Base-by-base conservation (phyloP, 2,329 filamentous ascomycete species). In the Verticillium tricorpus region DNA sequence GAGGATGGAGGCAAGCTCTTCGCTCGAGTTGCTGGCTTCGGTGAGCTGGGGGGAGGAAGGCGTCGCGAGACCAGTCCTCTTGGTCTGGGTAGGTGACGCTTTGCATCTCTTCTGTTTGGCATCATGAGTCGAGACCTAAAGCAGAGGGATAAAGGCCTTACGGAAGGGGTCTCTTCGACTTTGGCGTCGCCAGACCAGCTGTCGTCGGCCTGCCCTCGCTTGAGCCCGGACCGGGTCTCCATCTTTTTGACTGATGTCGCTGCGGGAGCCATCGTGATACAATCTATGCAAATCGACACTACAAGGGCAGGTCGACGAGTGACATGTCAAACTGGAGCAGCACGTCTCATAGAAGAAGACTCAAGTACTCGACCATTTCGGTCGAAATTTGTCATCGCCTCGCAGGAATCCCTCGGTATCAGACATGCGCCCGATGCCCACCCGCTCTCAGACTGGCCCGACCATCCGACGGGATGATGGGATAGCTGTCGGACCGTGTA, bases 1-100 rank as follows among this genome's bases (percentile, higher is more conserved):
- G 2, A 64, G 63, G 15, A 59, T n/a, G 7, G 37, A 59, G 1
- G 57, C 40, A 5, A 64, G 31, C 12, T 39, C 57, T 15, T 6
- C 34, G 34, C 14, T 22, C 56, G 25, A 4, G 19, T 2, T 54
- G 32, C n/a, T 35, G n/a, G 45, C 45, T 31, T 35, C 55, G 32
- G 55, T 35, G 32, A 57, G 55, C 8, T 58, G 57, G 5, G 37
- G 37, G 5, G 37, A 32, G 9, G 57, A 31, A 17, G 57, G 57
- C 25, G 57, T 58, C 12, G 39, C 39, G 37, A 58, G 57, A 19
- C 57, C 57, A 12, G 37, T 50, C 12, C 45, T 50, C 37, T 52
- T 50, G 25, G 31, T 9, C 8, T 57, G 55, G 2, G 8, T 15
- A 15, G 57, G 39, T 8, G 57, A 45, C 25, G 31, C 14, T 15